Conservation (phyloP, 2,329 filamentous ascomycete genomes). For the Fragosphaeria purpurea region DNA sequence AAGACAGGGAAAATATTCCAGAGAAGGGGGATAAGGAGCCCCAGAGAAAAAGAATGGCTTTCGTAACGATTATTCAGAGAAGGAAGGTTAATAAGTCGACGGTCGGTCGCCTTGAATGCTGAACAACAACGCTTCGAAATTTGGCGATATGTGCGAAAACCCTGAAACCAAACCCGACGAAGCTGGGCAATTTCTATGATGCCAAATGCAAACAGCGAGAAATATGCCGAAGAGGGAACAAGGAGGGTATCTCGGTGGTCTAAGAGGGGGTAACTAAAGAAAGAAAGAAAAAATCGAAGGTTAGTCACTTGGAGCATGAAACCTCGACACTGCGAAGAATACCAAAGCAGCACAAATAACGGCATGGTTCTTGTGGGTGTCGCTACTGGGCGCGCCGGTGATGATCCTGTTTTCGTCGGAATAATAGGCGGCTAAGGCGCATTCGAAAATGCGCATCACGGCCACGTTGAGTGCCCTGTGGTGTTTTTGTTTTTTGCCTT, state of each 20-base stretch:
- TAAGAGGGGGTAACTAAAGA: slow-evolving; percentile 3
- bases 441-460: no score
- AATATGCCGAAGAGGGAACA: not conserved
- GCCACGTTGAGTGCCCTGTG: no score
- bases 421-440: no score
- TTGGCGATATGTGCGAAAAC: not conserved
- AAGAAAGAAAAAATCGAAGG: no score
- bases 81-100: no score
- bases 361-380: no score
- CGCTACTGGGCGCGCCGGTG: no score
- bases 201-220: slow-evolving; percentile 2
- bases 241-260: slow-evolving; percentile 8
- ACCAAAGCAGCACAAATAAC: no score
- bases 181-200: slow-evolving; percentile 2
- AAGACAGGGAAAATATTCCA: not conserved
- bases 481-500: no score
- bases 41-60: not conserved
- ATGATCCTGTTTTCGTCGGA: no score
- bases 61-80: not conserved
- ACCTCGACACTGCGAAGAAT: no score
- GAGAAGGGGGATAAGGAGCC: not conserved
- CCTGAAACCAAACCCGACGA: not conserved
- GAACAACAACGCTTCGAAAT: not conserved
- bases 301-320: not conserved
- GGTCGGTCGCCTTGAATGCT: not conserved